Conservation (phyloP, 805 yeast species). For the Schizosaccharomyces japonicus region DNA sequence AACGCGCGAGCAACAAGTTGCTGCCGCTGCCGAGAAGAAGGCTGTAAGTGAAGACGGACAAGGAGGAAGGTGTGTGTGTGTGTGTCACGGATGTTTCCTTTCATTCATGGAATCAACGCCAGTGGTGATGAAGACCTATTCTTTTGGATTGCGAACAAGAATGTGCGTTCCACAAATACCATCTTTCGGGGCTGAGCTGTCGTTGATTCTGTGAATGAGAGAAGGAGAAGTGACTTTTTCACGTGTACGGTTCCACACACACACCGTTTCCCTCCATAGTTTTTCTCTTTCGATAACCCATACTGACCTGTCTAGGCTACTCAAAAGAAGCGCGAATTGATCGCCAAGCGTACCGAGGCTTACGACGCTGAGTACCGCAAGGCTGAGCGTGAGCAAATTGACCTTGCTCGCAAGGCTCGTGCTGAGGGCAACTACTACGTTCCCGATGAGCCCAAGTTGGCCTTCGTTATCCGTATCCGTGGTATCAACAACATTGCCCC, state of each 20-base stretch:
- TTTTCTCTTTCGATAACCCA: neutral
- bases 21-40: constrained; percentile 14
- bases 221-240: too few relatives aligned
- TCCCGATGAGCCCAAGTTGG: constrained; percentile 46
- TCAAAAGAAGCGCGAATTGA: constrained; percentile 31
- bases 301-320: constrained; percentile 16
- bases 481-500: constrained; percentile 62
- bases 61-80: neutral
- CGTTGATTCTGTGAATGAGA: too few relatives aligned
- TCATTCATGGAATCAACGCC: too few relatives aligned
- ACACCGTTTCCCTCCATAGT: neutral
- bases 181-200: constrained; percentile 63
- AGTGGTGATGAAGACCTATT: too few relatives aligned
- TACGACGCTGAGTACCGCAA: constrained; percentile 75
- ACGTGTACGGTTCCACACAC: too few relatives aligned
- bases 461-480: constrained; percentile 52
- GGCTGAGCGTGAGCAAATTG: constrained; percentile 54
- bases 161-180: constrained; percentile 54
- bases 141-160: constrained; percentile 35
- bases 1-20: constrained; percentile 23
- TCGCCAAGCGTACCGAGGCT: constrained; percentile 81
- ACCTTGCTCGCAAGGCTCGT: constrained; percentile 82
- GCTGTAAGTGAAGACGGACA: constrained; percentile 10
- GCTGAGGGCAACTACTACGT: constrained; percentile 82
- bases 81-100: too few relatives aligned